These are phyloP conservation scores for Kondoa subrosea DNA, from an alignment of 768 basidiomycete genomes.

Conservation along the genomic window DNA sequence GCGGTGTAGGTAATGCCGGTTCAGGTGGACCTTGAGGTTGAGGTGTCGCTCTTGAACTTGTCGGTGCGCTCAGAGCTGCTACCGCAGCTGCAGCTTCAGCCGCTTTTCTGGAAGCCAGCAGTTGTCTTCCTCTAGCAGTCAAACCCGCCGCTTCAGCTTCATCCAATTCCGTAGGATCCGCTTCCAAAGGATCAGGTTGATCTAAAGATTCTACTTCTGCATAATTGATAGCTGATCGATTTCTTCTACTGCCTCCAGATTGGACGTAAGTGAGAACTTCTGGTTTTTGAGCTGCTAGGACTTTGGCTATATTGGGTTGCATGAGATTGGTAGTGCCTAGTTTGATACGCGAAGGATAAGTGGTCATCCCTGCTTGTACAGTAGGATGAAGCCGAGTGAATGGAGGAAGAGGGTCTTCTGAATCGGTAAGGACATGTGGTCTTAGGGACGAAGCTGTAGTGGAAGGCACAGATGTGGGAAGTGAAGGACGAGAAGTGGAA, in stretches of 20 bases:
- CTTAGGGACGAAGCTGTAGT: not conserved
- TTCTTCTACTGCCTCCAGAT: slow-evolving; percentile 26
- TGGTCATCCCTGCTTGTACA: slow-evolving; percentile 56
- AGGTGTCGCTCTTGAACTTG: not conserved
- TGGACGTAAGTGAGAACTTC: slow-evolving; percentile 34
- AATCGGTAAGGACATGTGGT: not conserved
- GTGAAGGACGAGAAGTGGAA: too few relatives aligned
- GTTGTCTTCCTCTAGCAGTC: slow-evolving; percentile 37
- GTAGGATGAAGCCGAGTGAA: slow-evolving; percentile 16
- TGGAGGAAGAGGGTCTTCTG: slow-evolving; percentile 12
- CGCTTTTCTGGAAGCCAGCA: slow-evolving; percentile 38
- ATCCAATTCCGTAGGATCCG: slow-evolving; percentile 57
- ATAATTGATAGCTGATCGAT: slow-evolving; percentile 60
- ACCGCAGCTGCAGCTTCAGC: slow-evolving; percentile 34
- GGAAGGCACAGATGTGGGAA: not conserved
- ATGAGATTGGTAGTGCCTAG: slow-evolving; percentile 78
- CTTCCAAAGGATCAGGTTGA: slow-evolving; percentile 45
- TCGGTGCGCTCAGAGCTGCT: not conserved
- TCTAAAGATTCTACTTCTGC: slow-evolving; percentile 58
- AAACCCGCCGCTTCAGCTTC: slow-evolving; percentile 48
- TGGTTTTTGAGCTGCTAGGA: slow-evolving; percentile 7
- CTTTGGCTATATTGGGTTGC: slow-evolving; percentile 53
- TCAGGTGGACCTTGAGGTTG: not conserved
- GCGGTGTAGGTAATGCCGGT: slow-evolving; percentile 18
- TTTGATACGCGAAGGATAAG: slow-evolving; percentile 74